Evolutionary conservation across 306 rosid genomes (phyloP), one percentile per base, ranked within the genome.

Genomic region (Quercus bicolor): DNA sequence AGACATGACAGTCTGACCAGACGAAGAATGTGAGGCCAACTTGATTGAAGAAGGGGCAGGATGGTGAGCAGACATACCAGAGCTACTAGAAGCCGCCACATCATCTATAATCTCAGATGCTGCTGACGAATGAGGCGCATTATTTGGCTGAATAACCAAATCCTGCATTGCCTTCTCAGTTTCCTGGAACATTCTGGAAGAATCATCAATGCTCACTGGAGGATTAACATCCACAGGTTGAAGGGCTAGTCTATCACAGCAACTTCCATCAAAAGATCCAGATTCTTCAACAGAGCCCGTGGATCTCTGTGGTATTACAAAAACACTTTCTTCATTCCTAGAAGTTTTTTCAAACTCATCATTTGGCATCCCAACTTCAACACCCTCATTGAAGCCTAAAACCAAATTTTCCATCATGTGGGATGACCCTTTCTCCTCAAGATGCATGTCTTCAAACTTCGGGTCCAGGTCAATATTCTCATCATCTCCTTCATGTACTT

Each of bases 301-400:
- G 69, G 90, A 76, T 72, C 82, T 85, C 70, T 86, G 88, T 48
- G 87, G 86, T 48, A 51, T 64, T 51, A 73, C 76, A 73, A 72
- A 86, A 64, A 86, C 23, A 78, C 81, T 66, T 76, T 88, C 90
- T 48, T 84, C 94, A 79, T 82, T 81, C 81, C 86, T 86, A 1
- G 82, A 79, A 75, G 78, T 74, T 84, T 84, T 90, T 78, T 88
- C 97, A 84, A 86, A 90, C 77, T 95, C 98, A 59, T 89, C 97
- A 81, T 76, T 90, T 19, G 94, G 98, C 97, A 95, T 86, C 71
- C 92, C 94, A 75, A 95, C 97, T 87, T 91, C 92, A 82, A 95
- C 90, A n/a, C 98, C 97, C 86, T 95, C 98, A 56, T 95, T 83
- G 86, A 95, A 95, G 66, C 98, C 97, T 70, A 95, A 84, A 61